Evolutionary conservation across 1,284 basidiomycete species (phyloP).

Genomic region (Thelephora terrestris): DNA sequence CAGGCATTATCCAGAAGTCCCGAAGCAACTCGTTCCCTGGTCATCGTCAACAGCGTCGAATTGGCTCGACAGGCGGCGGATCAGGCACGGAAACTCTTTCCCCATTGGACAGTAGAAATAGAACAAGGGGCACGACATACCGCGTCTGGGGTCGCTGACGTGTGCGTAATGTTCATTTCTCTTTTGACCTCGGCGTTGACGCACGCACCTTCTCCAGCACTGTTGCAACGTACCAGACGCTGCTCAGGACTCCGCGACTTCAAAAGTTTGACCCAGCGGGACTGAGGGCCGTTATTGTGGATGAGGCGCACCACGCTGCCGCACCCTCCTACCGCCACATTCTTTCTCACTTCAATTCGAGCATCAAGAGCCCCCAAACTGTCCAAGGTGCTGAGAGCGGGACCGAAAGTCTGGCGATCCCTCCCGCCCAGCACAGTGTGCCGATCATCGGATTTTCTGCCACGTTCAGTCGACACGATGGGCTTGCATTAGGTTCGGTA

Average conservation of each 20-base stretch:
- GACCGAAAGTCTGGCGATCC: constrained; percentile 9
- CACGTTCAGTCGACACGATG: constrained; percentile 90
- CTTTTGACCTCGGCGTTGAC: constrained; percentile 1
- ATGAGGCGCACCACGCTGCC: constrained; percentile 94
- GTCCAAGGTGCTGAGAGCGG: constrained; percentile 20
- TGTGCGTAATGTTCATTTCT: constrained; percentile 34
- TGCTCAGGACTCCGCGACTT: constrained; percentile 57
- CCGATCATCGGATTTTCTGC: constrained; percentile 95
- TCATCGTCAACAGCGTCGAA: constrained; percentile 83
- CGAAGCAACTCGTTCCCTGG: constrained; percentile 50
- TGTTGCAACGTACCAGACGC: constrained; percentile 88
- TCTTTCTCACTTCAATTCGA: constrained; percentile 64
- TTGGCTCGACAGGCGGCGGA: constrained; percentile 82
- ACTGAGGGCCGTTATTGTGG: constrained; percentile 81
- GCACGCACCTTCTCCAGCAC: constrained; percentile 42
- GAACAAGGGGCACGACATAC: constrained; percentile 77
- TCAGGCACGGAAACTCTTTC: constrained; percentile 60
- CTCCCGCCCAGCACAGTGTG: constrained; percentile 36
- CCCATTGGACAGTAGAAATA: constrained; percentile 77
- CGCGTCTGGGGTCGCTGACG: constrained; percentile 77
- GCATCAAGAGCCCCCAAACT: constrained; percentile 39
- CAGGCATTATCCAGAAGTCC: constrained; percentile 30
- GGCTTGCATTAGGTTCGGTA: constrained; percentile 79
- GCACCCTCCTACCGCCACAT: constrained; percentile 77
- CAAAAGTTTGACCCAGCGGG: constrained; percentile 68